Evolutionary conservation across 768 basidiomycete species (phyloP).

Genomic region (Mycena olivaceomarginata): DNA sequence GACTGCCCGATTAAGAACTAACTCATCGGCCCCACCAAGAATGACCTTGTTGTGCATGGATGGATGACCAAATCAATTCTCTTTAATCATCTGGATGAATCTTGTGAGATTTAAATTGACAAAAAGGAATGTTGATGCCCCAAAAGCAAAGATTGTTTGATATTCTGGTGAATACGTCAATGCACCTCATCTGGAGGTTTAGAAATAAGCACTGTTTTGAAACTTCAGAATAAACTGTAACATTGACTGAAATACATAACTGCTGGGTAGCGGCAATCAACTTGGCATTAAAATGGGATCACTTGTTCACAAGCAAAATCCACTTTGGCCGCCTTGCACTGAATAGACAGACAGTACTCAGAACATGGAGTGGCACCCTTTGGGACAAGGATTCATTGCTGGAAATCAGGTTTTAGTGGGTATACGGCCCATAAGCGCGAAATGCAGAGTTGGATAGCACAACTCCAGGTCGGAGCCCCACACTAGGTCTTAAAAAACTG

Average conservation of each 20-base stretch:
- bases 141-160: too few species aligned
- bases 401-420: slow-evolving; percentile 13
- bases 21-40: too few species aligned
- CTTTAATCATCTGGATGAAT: too few species aligned
- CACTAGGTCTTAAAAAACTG: background rate
- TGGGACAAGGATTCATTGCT: background rate
- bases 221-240: too few species aligned
- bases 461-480: slow-evolving; percentile 2
- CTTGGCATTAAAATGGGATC: background rate
- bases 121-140: too few species aligned
- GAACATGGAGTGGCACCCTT: slow-evolving; percentile 12
- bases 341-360: background rate
- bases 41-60: too few species aligned
- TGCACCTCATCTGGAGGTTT: too few species aligned
- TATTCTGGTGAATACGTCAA: too few species aligned
- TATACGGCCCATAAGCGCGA: background rate
- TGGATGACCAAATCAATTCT: too few species aligned
- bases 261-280: background rate
- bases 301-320: background rate
- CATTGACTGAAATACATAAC: background rate
- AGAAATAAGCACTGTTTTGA: background rate
- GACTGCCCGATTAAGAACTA: too few species aligned
- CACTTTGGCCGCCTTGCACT: background rate
- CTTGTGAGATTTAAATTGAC: too few species aligned
- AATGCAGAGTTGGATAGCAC: background rate